Percentiles rank a stretch among this genome's conserved stretches.
Conservation (phyloP, 169 alveolate species). For the Miamiensis avidus region DNA sequence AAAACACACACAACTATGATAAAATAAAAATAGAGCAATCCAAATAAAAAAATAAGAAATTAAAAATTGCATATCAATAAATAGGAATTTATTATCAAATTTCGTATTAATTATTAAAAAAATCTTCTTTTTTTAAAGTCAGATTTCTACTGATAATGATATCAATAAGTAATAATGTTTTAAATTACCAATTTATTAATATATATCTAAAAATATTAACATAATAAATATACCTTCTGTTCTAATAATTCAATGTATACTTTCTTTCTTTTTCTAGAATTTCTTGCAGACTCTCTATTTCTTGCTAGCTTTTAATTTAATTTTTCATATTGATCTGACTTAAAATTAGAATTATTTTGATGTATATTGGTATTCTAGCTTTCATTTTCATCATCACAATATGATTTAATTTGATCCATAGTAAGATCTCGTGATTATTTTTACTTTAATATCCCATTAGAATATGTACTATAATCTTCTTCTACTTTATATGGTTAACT, state of each 20-base stretch:
- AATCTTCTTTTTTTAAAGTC: no score
- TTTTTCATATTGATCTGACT: slow-evolving; percentile 19
- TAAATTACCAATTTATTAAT: no score
- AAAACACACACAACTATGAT: no score
- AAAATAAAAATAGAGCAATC: no score
- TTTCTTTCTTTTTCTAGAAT: slow-evolving; percentile 52
- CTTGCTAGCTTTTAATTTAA: slow-evolving; percentile 31
- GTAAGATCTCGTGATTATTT: no score
- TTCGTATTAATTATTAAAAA: no score
- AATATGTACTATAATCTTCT: background rate
- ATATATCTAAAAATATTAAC: background rate
- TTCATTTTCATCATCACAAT: slow-evolving; percentile 15
- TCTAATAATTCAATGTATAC: slow-evolving; percentile 44
- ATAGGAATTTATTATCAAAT: no score
- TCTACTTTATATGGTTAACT: background rate
- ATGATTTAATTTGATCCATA: background rate
- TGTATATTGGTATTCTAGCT: background rate
- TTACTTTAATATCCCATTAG: no score
- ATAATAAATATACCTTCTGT: slow-evolving; percentile 25
- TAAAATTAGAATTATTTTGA: background rate
- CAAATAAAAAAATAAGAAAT: no score
- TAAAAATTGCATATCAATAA: no score
- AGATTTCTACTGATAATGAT: no score
- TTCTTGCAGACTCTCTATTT: slow-evolving; percentile 51
- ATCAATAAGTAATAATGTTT: no score